Percentiles rank a stretch among this genome's conserved stretches.
Evolutionary conservation across 2,329 filamentous ascomycete genomes (phyloP).

Genomic region (Venturia carpophila): DNA sequence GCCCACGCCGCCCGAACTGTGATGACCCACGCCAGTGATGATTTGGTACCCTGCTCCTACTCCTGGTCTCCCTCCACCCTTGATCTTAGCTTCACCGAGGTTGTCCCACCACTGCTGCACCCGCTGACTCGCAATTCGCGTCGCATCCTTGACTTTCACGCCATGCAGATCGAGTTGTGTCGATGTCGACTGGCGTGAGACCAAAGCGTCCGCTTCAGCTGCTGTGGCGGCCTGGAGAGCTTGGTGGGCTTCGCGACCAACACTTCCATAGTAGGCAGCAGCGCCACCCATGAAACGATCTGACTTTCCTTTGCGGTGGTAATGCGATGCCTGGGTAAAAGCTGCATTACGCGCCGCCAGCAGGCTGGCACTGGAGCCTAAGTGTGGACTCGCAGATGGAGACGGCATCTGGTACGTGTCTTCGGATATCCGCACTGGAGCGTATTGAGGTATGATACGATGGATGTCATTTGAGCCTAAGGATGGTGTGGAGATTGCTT

Average conservation of each 20-base stretch:
- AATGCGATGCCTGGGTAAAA: constrained; percentile 49
- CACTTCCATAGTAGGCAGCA: constrained; percentile 65
- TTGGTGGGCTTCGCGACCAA: constrained; percentile 57
- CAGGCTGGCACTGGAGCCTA: constrained; percentile 36
- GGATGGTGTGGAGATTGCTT: constrained; percentile 37
- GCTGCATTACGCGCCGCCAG: constrained; percentile 42
- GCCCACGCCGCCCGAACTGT: constrained; percentile 68
- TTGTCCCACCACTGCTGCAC: constrained; percentile 69
- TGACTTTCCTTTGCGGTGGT: constrained; percentile 56
- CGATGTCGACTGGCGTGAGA: constrained; percentile 56
- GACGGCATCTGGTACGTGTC: constrained; percentile 22
- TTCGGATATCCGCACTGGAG: constrained; percentile 32
- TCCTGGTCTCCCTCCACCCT: constrained; percentile 35
- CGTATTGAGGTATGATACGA: constrained; percentile 42
- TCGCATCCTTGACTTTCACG: constrained; percentile 70
- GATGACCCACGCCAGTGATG: constrained; percentile 72
- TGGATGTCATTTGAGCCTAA: constrained; percentile 21
- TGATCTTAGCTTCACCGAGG: constrained; percentile 57
- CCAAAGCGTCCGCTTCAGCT: constrained; percentile 62
- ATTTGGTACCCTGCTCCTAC: constrained; percentile 57
- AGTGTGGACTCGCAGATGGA: constrained; percentile 25
- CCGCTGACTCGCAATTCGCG: constrained; percentile 63
- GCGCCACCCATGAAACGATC: constrained; percentile 67
- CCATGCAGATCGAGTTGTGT: constrained; percentile 72
- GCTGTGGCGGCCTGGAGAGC: constrained; percentile 52